A percentile compares a stretch with the other conserved stretches of the same genome.
Conservation (phyloP, 768 basidiomycete genomes). For the Mycena capillaripes region DNA sequence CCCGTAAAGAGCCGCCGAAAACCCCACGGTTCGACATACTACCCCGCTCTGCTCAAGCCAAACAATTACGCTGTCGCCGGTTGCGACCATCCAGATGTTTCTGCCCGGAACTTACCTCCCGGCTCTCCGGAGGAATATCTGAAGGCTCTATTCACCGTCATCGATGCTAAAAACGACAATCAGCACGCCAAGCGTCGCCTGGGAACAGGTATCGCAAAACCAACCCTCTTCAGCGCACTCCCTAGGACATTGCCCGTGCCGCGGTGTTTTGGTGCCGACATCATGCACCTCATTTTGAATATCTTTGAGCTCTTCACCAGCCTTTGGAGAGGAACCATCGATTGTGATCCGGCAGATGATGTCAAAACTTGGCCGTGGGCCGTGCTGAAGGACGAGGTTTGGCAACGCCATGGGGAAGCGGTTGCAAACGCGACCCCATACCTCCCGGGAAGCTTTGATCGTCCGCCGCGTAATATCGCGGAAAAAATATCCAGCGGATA, state of each 20-base stretch:
- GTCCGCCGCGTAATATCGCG: slow-evolving; percentile 41
- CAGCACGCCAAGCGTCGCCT: slow-evolving; percentile 35
- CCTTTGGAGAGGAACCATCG: slow-evolving; percentile 42
- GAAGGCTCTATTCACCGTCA: slow-evolving; percentile 26
- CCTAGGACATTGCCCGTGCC: slow-evolving; percentile 43
- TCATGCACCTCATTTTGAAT: slow-evolving; percentile 52
- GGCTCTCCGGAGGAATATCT: slow-evolving; percentile 30
- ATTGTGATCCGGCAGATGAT: slow-evolving; percentile 39
- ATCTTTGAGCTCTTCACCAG: slow-evolving; percentile 23
- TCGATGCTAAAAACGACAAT: slow-evolving; percentile 31
- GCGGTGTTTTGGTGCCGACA: slow-evolving; percentile 47
- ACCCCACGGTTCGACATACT: slow-evolving; percentile 47
- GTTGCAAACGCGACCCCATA: slow-evolving; percentile 28
- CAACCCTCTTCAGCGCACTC: slow-evolving; percentile 50
- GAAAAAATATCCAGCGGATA: slow-evolving; percentile 45
- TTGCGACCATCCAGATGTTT: slow-evolving; percentile 44
- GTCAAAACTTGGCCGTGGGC: slow-evolving; percentile 49
- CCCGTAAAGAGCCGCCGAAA: slow-evolving; percentile 47
- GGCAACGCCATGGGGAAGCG: slow-evolving; percentile 37
- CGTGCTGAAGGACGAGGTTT: slow-evolving; percentile 28
- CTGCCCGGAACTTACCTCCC: slow-evolving; percentile 26
- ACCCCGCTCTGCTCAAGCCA: slow-evolving; percentile 47
- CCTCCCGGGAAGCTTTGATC: slow-evolving; percentile 33
- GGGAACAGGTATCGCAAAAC: slow-evolving; percentile 51
- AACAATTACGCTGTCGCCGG: slow-evolving; percentile 39